Evolutionary conservation across 208 protist genomes (phyloP).

Genomic region (Crithidia brevicula): DNA sequence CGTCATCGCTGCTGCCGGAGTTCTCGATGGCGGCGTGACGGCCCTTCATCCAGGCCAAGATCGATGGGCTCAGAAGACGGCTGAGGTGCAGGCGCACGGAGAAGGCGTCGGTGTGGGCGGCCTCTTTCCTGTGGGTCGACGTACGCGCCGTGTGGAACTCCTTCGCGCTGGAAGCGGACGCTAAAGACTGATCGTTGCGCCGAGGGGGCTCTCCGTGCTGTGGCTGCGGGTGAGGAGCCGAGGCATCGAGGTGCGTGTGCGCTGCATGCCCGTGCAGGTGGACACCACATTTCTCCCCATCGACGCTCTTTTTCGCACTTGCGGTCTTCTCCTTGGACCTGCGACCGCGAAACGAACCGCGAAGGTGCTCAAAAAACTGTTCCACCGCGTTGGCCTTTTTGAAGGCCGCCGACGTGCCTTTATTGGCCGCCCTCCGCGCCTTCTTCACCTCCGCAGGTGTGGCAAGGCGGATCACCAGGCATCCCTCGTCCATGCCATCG

Average conservation of each 20-base stretch:
- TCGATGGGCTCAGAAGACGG: constrained; percentile 18
- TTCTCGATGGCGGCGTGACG: background rate
- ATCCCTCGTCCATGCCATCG: background rate
- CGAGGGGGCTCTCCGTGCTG: no score
- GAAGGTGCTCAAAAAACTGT: constrained; percentile 2
- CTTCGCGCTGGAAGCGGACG: background rate
- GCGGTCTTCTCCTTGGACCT: background rate
- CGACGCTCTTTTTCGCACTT: background rate
- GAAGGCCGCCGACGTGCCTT: background rate
- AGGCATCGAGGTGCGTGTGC: background rate
- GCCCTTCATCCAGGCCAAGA: constrained; percentile 7
- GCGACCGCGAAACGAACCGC: background rate
- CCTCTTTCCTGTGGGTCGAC: background rate
- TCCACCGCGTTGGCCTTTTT: constrained; percentile 1
- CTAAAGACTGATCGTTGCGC: background rate
- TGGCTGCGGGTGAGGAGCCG: background rate
- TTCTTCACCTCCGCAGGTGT: constrained; percentile 8
- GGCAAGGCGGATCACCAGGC: background rate
- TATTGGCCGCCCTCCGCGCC: background rate
- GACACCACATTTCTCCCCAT: no score
- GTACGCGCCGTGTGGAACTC: background rate
- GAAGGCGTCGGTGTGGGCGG: background rate
- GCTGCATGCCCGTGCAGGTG: no score
- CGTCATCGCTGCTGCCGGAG: background rate
- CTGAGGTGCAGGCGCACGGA: constrained; percentile 11